Evolutionary conservation across 129 eudicot genomes (phyloP).

Genomic region (Pulicaria dysenterica): DNA sequence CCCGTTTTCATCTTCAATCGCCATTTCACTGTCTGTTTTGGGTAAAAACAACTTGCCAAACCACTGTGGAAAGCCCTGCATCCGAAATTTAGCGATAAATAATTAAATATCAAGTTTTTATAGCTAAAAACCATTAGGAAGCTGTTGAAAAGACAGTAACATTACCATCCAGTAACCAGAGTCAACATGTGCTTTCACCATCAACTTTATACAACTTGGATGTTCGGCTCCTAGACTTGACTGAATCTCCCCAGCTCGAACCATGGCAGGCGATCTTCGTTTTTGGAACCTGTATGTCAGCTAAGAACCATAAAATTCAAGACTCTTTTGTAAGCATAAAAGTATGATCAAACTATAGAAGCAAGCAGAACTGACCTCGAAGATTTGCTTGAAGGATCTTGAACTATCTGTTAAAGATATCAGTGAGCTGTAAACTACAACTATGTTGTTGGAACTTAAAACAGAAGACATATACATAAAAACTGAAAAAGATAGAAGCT

Average conservation of each 20-base stretch:
- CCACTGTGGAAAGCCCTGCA: constrained; percentile 67
- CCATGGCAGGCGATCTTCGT: constrained; percentile 50
- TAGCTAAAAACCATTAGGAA: not conserved
- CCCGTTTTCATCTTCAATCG: constrained; percentile 63
- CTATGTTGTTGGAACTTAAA: not conserved
- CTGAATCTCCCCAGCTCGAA: constrained; percentile 64
- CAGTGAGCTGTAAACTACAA: constrained; percentile 1
- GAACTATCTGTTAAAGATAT: constrained; percentile 47
- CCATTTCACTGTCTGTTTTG: constrained; percentile 45
- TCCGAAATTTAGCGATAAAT: not conserved
- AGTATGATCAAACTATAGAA: not conserved
- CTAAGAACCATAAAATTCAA: constrained; percentile 6
- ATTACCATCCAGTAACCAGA: constrained; percentile 75
- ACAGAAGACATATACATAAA: not conserved
- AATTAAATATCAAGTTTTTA: not conserved
- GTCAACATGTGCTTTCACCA: constrained; percentile 63
- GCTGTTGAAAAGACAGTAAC: not conserved
- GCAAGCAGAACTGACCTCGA: constrained; percentile 45
- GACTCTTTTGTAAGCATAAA: not conserved
- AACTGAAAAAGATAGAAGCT: not conserved
- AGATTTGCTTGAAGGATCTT: constrained; percentile 37
- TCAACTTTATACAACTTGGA: constrained; percentile 58
- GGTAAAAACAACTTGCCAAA: constrained; percentile 69
- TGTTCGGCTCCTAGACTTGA: constrained; percentile 51
- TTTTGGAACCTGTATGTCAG: constrained; percentile 21